Conservation (phyloP, 345 rosid species). For the Populus deltoides region DNA sequence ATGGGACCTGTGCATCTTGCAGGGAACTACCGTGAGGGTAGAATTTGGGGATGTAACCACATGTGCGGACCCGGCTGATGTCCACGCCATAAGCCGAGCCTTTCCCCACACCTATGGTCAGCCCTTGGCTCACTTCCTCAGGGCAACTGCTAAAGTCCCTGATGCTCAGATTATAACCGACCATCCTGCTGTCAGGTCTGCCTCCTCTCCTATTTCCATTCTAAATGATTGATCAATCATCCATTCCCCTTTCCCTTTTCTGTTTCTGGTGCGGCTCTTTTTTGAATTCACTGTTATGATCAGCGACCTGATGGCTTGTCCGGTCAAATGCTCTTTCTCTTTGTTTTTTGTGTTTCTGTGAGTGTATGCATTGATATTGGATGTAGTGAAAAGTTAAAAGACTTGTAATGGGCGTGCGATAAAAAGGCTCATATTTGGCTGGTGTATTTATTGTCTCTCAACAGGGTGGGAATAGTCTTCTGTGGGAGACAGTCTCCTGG, state of each 20-base stretch:
- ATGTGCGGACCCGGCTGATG: conserved; percentile 62
- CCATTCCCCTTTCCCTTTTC: neutral
- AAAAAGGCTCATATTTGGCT: neutral
- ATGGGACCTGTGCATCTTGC: conserved; percentile 8
- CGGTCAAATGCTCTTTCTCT: neutral
- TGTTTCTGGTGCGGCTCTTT: neutral
- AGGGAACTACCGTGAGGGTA: conserved; percentile 97
- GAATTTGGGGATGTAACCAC: conserved; percentile 84
- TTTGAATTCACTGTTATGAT: neutral
- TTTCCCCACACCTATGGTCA: conserved; percentile 86
- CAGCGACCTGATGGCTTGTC: neutral
- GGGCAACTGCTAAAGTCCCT: conserved; percentile 76
- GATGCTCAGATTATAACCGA: conserved; percentile 92
- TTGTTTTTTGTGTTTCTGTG: neutral
- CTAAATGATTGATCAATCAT: neutral
- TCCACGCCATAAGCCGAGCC: conserved; percentile 55
- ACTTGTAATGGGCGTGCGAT: neutral
- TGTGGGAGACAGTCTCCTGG: conserved; percentile 99
- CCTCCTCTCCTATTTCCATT: neutral
- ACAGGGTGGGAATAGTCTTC: conserved; percentile 89
- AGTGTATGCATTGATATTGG: no score
- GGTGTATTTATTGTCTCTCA: conserved; percentile 4
- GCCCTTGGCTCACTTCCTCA: conserved; percentile 91
- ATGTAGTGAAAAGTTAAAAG: neutral
- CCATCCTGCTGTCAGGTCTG: conserved; percentile 72